These are phyloP conservation scores for Botryotinia globosa DNA, from an alignment of 2,329 filamentous ascomycete genomes.

Conservation along the genomic window DNA sequence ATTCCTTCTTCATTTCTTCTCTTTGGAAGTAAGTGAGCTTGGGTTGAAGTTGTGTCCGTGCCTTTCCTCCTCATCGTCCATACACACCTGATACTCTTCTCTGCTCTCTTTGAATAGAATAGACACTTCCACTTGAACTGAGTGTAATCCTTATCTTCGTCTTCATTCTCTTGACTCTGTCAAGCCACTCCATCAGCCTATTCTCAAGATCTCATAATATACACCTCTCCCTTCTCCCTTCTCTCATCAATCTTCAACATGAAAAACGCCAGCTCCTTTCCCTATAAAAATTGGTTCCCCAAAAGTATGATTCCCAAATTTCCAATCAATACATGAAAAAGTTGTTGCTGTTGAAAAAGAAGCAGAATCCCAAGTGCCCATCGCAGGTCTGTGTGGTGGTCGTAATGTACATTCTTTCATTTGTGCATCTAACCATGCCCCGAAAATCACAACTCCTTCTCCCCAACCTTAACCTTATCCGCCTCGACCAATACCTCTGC, in stretches of 20 bases:
- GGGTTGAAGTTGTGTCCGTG: neutral
- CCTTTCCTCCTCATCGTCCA: neutral
- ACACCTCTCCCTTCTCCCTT: neutral
- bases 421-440: no score
- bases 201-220: neutral
- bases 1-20: neutral
- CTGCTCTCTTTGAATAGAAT: neutral
- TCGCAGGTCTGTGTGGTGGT: neutral
- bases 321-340: conserved; percentile 16
- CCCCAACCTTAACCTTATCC: conserved; percentile 25
- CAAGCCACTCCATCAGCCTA: neutral
- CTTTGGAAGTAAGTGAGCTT: neutral
- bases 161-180: neutral
- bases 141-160: neutral
- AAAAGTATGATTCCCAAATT: conserved; percentile 12
- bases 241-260: neutral
- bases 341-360: neutral
- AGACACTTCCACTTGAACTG: neutral
- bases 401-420: conserved; percentile 16
- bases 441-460: conserved; percentile 2
- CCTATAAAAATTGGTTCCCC: neutral
- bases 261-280: conserved; percentile 13
- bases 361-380: neutral
- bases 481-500: conserved; percentile 35
- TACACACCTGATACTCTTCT: neutral